A percentile compares a stretch with the other conserved stretches of the same genome.
phyloP scores from a whole-genome alignment of 2,329 filamentous ascomycete genomes.

The Beauveria varroae region DNA sequence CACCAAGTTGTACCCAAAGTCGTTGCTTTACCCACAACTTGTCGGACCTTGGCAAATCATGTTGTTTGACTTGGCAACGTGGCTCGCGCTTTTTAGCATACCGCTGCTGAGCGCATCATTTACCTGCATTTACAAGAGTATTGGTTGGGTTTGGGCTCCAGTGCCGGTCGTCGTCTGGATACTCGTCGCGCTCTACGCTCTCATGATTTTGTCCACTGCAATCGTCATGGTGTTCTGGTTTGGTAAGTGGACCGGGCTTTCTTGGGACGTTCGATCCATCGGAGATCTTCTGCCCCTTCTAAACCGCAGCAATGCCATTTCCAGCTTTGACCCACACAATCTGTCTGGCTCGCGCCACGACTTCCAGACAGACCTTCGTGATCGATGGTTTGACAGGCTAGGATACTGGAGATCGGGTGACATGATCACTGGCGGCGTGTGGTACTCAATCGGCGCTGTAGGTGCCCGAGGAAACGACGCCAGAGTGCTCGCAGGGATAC shows the following conservation, averaged over 20 bases:
- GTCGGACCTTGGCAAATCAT: conserved; percentile 59
- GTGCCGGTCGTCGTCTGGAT: conserved; percentile 75
- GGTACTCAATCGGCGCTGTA: conserved; percentile 65
- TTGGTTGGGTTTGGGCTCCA: conserved; percentile 70
- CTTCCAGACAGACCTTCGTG: conserved; percentile 45
- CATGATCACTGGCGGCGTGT: conserved; percentile 54
- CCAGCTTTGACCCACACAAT: conserved; percentile 63
- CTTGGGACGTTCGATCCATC: conserved; percentile 78
- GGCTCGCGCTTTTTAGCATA: conserved; percentile 72
- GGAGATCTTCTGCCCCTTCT: conserved; percentile 75
- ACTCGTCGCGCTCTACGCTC: conserved; percentile 63
- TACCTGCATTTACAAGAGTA: conserved; percentile 50
- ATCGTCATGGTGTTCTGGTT: conserved; percentile 57
- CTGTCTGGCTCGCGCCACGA: conserved; percentile 42
- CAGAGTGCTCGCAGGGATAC: conserved; percentile 17
- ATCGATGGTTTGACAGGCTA: conserved; percentile 60
- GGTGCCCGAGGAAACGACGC: conserved; percentile 26
- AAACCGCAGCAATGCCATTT: conserved; percentile 69
- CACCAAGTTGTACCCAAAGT: conserved; percentile 58
- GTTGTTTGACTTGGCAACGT: conserved; percentile 59
- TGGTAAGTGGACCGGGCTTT: conserved; percentile 61
- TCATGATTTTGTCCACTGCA: conserved; percentile 50
- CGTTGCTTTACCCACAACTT: conserved; percentile 56
- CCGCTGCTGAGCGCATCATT: conserved; percentile 76
- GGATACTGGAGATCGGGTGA: conserved; percentile 77